phyloP scores from a whole-genome alignment of 495 filamentous ascomycete genomes.

The Neurospora tetraspora region DNA sequence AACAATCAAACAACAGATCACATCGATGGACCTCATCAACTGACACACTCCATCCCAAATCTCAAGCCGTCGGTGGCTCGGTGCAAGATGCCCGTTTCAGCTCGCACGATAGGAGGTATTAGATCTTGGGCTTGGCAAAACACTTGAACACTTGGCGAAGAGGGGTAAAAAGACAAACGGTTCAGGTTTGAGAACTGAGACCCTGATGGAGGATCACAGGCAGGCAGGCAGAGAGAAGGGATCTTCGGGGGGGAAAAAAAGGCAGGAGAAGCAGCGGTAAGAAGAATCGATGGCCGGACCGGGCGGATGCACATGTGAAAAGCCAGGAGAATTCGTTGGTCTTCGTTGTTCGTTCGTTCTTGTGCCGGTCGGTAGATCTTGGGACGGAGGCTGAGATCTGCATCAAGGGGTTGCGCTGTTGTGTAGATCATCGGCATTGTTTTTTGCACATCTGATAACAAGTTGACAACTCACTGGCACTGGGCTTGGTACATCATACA shows the following conservation, averaged over 20 bases:
- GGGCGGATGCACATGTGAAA: background rate
- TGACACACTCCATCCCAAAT: background rate
- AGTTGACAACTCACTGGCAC: background rate
- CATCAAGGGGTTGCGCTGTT: background rate
- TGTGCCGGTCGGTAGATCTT: background rate
- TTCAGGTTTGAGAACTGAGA: background rate
- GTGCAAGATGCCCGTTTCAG: background rate
- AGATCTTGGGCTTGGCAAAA: background rate
- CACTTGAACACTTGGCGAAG: background rate
- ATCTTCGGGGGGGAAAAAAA: background rate
- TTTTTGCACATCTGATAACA: background rate
- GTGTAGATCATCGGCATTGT: background rate
- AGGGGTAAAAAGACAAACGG: background rate
- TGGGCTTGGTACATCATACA: background rate
- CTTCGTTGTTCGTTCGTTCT: background rate
- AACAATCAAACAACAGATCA: background rate
- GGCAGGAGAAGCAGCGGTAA: background rate
- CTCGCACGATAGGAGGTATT: background rate
- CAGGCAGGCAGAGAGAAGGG: background rate
- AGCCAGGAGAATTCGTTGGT: background rate
- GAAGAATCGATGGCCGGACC: background rate
- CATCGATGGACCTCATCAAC: background rate
- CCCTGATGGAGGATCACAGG: background rate
- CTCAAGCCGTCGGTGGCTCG: background rate
- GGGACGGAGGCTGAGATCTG: background rate